Conservation (phyloP, 139 green algal species). For the Nannochloris sp. region DNA sequence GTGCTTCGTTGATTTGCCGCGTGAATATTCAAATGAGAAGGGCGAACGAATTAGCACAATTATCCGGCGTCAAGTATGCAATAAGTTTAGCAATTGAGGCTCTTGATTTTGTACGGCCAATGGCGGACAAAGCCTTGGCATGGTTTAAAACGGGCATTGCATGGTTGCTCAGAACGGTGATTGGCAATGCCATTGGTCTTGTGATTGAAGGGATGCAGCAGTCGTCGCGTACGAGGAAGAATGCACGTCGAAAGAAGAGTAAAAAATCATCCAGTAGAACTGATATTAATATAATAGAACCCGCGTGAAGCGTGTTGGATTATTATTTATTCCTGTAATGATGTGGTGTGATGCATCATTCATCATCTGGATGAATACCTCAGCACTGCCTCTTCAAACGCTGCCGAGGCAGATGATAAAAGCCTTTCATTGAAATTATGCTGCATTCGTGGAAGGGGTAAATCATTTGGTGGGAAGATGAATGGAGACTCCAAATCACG, state of each 20-base stretch:
- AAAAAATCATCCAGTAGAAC: not conserved
- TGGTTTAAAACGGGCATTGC: not conserved
- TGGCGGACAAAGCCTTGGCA: not conserved
- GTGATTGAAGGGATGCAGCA: not conserved
- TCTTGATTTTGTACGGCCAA: not conserved
- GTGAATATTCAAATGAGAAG: not conserved
- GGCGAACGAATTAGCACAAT: not conserved
- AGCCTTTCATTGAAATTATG: constrained; percentile 49
- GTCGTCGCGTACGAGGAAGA: not conserved
- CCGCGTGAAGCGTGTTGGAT: not conserved
- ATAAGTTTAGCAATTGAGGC: constrained; percentile 4
- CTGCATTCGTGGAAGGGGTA: constrained; percentile 43
- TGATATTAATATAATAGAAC: not conserved
- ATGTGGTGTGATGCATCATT: no score
- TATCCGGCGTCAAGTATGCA: not conserved
- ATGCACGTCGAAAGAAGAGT: not conserved
- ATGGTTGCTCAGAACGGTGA: not conserved
- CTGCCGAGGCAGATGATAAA: constrained; percentile 15
- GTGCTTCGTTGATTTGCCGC: not conserved
- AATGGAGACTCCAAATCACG: constrained; percentile 43
- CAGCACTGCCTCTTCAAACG: constrained; percentile 3
- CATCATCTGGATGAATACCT: not conserved
- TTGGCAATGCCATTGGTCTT: constrained; percentile 11
- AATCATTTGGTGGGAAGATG: constrained; percentile 49
- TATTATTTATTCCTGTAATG: constrained; percentile 2